These are phyloP conservation scores for Atkinsonella texensis DNA, from an alignment of 2,329 filamentous ascomycete species.

Conservation along the genomic window DNA sequence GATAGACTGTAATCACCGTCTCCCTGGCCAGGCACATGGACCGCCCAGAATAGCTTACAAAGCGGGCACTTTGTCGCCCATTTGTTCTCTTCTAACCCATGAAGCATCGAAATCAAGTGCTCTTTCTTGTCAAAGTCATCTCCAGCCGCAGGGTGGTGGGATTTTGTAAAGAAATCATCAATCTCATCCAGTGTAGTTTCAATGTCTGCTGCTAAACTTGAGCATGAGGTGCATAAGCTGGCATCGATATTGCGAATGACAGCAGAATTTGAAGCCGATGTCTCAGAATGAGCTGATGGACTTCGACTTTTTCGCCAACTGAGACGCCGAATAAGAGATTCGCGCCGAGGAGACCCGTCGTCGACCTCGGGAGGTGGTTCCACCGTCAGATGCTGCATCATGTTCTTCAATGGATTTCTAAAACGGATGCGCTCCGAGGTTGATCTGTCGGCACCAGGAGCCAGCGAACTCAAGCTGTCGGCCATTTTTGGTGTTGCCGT, in stretches of 20 bases:
- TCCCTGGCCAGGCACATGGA: constrained; percentile 20
- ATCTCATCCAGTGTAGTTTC: constrained; percentile 21
- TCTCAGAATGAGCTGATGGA: constrained; percentile 22
- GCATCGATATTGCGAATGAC: constrained; percentile 17
- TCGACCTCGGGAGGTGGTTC: constrained; percentile 18
- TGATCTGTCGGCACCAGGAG: constrained; percentile 13
- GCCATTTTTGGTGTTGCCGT: constrained; percentile 11
- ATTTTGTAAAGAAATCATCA: constrained; percentile 17
- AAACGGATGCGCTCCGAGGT: constrained; percentile 20
- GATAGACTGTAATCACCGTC: constrained; percentile 19
- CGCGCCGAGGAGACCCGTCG: constrained; percentile 15
- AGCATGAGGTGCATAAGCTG: constrained; percentile 19
- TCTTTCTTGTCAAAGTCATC: constrained; percentile 21
- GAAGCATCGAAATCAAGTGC: constrained; percentile 16
- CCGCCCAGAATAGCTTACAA: constrained; percentile 22
- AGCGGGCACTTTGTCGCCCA: constrained; percentile 22
- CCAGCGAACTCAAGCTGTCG: constrained; percentile 16
- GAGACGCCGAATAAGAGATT: constrained; percentile 23
- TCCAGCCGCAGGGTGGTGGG: constrained; percentile 16
- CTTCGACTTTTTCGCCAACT: constrained; percentile 25
- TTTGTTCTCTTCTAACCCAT: constrained; percentile 19
- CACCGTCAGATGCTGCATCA: constrained; percentile 26
- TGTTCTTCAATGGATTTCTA: constrained; percentile 23
- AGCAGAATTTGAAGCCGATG: constrained; percentile 8
- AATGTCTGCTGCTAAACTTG: constrained; percentile 21